Conservation (phyloP, 2,329 filamentous ascomycete genomes). For the Neonectria magnoliae region DNA sequence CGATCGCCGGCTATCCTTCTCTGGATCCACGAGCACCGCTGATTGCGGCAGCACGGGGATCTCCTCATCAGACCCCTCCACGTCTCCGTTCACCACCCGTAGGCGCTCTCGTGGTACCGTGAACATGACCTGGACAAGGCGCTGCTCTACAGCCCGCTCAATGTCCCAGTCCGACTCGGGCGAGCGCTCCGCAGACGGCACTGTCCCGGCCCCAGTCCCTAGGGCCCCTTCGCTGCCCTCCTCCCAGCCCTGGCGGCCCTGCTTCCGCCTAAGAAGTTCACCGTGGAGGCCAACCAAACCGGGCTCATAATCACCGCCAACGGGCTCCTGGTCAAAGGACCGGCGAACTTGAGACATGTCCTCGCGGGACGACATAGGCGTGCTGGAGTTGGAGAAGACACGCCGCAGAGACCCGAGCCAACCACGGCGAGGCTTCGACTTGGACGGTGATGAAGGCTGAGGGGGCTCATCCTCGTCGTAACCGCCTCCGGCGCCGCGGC, state of each 20-base stretch:
- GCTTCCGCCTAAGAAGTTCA: conserved; percentile 63
- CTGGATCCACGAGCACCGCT: conserved; percentile 56
- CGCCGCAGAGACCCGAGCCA: conserved; percentile 77
- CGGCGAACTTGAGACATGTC: conserved; percentile 44
- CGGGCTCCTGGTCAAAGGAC: conserved; percentile 47
- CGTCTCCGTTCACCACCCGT: conserved; percentile 86
- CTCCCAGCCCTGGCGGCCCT: conserved; percentile 66
- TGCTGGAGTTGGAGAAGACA: conserved; percentile 63
- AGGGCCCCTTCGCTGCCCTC: conserved; percentile 37
- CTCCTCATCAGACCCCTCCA: conserved; percentile 47
- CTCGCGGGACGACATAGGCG: conserved; percentile 41
- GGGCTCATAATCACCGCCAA: conserved; percentile 56
- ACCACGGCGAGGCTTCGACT: conserved; percentile 64
- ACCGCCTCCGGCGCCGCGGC: conserved; percentile 34
- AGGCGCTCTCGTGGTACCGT: conserved; percentile 89
- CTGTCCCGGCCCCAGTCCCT: conserved; percentile 7
- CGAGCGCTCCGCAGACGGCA: conserved; percentile 13
- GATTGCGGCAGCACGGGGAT: conserved; percentile 42
- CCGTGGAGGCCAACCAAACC: conserved; percentile 56
- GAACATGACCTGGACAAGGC: conserved; percentile 87
- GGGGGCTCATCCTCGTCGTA: conserved; percentile 50
- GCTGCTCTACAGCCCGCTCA: conserved; percentile 75
- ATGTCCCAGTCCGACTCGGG: conserved; percentile 79
- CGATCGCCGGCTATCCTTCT: conserved; percentile 38
- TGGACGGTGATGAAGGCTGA: conserved; percentile 65